Evolutionary conservation across 2,329 filamentous ascomycete species (phyloP).

Genomic region (Curvularia eragrostidis): DNA sequence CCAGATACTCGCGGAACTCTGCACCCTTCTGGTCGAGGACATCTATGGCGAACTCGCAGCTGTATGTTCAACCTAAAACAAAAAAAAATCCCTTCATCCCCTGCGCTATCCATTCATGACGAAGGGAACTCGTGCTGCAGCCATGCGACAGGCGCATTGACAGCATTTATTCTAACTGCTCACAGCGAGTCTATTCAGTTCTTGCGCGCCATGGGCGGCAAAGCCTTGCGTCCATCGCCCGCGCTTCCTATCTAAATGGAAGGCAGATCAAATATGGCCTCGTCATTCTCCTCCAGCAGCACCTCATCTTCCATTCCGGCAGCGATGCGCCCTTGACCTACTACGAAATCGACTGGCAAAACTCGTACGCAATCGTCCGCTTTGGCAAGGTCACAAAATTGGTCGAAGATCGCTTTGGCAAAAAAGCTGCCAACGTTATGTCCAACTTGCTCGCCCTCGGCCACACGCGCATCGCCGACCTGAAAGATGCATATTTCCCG

Average conservation of each 20-base stretch:
- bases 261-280: conserved; percentile 82
- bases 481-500: conserved; percentile 69
- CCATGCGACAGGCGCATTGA: conserved; percentile 18
- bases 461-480: conserved; percentile 74
- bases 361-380: conserved; percentile 82
- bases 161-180: conserved; percentile 20
- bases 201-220: conserved; percentile 82
- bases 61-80: conserved; percentile 59
- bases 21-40: conserved; percentile 85
- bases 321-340: conserved; percentile 68
- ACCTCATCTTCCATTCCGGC: conserved; percentile 78
- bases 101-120: neutral
- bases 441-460: conserved; percentile 78
- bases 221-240: conserved; percentile 70
- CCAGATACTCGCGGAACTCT: conserved; percentile 86
- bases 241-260: conserved; percentile 74
- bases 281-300: conserved; percentile 85
- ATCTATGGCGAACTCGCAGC: conserved; percentile 90
- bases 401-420: conserved; percentile 75
- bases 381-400: conserved; percentile 81
- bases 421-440: conserved; percentile 75
- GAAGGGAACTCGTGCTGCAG: neutral
- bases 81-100: neutral
- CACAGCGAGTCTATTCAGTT: conserved; percentile 80
- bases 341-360: conserved; percentile 83